Evolutionary conservation across 768 basidiomycete genomes (phyloP), one percentile per base, ranked within the genome.

Genomic region (Boletus barrowsii): DNA sequence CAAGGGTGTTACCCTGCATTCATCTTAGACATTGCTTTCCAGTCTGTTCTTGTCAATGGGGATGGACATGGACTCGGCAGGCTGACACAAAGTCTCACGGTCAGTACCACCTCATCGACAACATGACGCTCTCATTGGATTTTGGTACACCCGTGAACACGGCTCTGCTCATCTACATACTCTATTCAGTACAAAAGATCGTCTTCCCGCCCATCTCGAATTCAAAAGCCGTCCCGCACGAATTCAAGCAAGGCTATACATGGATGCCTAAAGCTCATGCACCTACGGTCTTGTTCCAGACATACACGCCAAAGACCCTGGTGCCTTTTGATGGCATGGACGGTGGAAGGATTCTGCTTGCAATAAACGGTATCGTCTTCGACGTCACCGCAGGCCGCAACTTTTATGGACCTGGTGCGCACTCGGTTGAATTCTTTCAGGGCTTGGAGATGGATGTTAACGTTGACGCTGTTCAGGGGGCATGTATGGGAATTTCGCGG

Each of bases 401-500:
- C 66, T 99, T 99, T 74, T 98, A 98, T 69, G 96, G 96, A 1
- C 96, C 96, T 20, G 86, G 96, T 96, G 55, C 66, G 88, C 72
- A 13, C 29, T 29, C 35, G 46, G 17, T 18, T 26, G 30, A 22
- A 30, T 22, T 15, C 17, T 10, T 40, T 7, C 6, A 2, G 6
- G 22, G 18, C 10, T 20, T 37, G 26, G 2, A 47, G 33, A 35
- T 35, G 13, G 33, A 35, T 35, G 13, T 14, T 35, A 33, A 62
- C 20, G 50, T 8, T 51, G 13, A 48, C 56, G 17, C 15, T 24
- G 43, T 40, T 29, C 60, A 97, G 96, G 86, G 63, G 96, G 95
- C 0, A 92, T 94, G 82, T 98, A 98, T 66, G 94, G 93, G 30
- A 96, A 95, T 72, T 98, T 99, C 76, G 95, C 97, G 3, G 97